These are phyloP conservation scores for Bryum argenteum DNA, from an alignment of 225 moss, liverwort and hornwort genomes.

Conservation along the genomic window DNA sequence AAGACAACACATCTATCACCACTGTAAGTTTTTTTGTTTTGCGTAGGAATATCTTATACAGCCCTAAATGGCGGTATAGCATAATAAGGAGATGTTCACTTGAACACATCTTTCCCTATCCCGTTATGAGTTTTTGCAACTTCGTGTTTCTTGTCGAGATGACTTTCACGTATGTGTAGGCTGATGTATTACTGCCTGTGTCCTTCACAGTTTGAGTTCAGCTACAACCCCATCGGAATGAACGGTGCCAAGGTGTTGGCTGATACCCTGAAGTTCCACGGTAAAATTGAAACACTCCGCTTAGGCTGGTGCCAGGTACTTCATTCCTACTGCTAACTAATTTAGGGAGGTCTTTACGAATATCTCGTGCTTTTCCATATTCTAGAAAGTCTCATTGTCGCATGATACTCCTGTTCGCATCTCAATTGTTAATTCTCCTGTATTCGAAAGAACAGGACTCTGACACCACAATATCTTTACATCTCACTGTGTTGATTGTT, in stretches of 20 bases:
- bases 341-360: not conserved
- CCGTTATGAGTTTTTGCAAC: not conserved
- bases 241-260: slow-evolving; percentile 90
- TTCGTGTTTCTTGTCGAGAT: not conserved
- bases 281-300: slow-evolving; percentile 90
- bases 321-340: not conserved
- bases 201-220: slow-evolving; percentile 77
- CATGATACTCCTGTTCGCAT: not conserved
- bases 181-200: slow-evolving; percentile 12
- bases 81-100: not conserved
- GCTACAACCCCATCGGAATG: slow-evolving; percentile 94
- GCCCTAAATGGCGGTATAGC: slow-evolving; percentile 8
- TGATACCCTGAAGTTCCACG: slow-evolving; percentile 85
- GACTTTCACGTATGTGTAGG: not conserved
- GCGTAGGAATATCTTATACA: not conserved
- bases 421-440: not conserved
- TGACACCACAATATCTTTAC: not conserved
- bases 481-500: slow-evolving; percentile 15
- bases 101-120: not conserved
- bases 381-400: not conserved
- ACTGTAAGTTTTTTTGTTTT: slow-evolving; percentile 55
- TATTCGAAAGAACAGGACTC: slow-evolving; percentile 3
- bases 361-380: no score
- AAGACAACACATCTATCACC: slow-evolving; percentile 81
- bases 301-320: slow-evolving; percentile 96